A percentile compares a stretch with the other conserved stretches of the same genome.
Conservation (phyloP, 768 basidiomycete species). For the Mycena maculata region DNA sequence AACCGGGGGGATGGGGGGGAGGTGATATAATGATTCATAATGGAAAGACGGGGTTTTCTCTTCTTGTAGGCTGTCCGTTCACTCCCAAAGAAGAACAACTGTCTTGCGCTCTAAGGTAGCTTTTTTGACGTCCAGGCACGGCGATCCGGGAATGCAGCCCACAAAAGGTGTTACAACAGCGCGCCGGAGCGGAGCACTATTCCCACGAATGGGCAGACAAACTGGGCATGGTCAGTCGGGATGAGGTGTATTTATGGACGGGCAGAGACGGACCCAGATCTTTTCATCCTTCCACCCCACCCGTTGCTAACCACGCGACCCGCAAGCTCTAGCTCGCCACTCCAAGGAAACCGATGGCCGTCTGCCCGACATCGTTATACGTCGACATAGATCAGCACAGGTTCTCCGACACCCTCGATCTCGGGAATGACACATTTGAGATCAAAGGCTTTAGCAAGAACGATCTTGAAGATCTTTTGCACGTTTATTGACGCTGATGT, state of each 20-base stretch:
- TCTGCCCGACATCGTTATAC: conserved; percentile 55
- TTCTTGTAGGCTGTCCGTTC: conserved; percentile 31
- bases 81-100: conserved; percentile 35
- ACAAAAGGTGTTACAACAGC: conserved; percentile 41
- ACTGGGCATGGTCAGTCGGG: background rate
- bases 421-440: conserved; percentile 99
- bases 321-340: conserved; percentile 25
- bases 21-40: conserved; percentile 34
- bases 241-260: background rate
- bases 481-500: conserved; percentile 99
- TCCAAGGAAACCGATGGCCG: conserved; percentile 12
- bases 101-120: conserved; percentile 36
- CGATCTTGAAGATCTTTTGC: conserved; percentile 99
- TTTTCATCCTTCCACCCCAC: conserved; percentile 47
- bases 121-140: conserved; percentile 38
- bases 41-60: conserved; percentile 30
- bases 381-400: conserved; percentile 93
- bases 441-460: conserved; percentile 96
- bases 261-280: conserved; percentile 40
- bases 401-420: conserved; percentile 96
- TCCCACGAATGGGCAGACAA: conserved; percentile 38
- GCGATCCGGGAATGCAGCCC: conserved; percentile 35
- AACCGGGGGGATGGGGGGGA: conserved; percentile 28
- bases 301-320: conserved; percentile 34
- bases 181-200: conserved; percentile 36